Percentiles rank a stretch among this genome's conserved stretches.
Conservation (phyloP, 768 basidiomycete genomes). For the Erythrobasidium yunnanense region DNA sequence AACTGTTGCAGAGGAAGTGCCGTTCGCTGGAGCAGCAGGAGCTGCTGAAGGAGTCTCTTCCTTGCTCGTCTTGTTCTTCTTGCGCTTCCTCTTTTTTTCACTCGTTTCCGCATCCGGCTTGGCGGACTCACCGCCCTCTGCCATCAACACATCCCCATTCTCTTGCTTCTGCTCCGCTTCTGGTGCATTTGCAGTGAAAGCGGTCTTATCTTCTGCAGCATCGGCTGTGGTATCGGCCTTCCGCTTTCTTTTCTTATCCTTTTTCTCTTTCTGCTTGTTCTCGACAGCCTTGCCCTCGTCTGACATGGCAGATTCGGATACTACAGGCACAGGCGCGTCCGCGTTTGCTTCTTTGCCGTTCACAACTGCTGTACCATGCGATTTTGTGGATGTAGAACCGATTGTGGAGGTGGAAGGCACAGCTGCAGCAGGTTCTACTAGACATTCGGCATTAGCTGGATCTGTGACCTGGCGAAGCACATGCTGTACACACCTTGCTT, state of each 20-base stretch:
- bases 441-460: neutral
- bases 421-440: neutral
- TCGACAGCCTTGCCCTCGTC: neutral
- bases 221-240: neutral
- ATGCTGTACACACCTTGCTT: too few species aligned
- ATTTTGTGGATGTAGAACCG: neutral
- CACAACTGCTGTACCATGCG: neutral
- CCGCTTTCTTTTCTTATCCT: neutral
- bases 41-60: too few species aligned
- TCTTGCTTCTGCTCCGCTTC: neutral
- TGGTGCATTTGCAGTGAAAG: neutral
- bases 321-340: neutral
- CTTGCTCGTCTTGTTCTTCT: neutral
- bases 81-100: constrained; percentile 6
- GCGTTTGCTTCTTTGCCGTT: too few species aligned
- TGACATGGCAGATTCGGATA: neutral
- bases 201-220: neutral
- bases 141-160: neutral
- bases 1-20: neutral
- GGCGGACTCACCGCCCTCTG: neutral
- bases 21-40: neutral
- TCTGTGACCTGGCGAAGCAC: too few species aligned
- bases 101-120: neutral
- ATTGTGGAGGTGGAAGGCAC: constrained; percentile 7
- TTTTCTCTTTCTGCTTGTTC: constrained; percentile 4